Conservation (phyloP, 2,329 filamentous ascomycete species). For the Clarireedia sp. region DNA sequence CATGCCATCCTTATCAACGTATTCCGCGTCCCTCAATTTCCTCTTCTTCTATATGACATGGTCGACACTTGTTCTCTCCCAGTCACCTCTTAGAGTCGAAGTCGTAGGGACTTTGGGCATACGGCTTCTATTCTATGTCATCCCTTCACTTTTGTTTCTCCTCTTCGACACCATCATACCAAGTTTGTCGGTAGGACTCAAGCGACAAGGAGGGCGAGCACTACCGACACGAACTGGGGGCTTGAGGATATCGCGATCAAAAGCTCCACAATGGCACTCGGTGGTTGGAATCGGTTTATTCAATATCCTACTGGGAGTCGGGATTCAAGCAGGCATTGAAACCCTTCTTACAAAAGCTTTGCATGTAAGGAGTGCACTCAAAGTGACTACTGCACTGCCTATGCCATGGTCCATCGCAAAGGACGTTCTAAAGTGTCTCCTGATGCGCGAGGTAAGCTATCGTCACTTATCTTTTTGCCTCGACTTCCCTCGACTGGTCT, state of each 20-base stretch:
- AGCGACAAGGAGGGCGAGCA: slow-evolving; percentile 50
- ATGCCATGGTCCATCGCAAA: slow-evolving; percentile 54
- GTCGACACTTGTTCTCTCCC: slow-evolving; percentile 56
- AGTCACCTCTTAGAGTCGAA: slow-evolving; percentile 68
- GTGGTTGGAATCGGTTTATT: slow-evolving; percentile 45
- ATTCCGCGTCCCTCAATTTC: slow-evolving; percentile 72
- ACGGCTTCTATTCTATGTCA: slow-evolving; percentile 60
- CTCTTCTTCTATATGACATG: slow-evolving; percentile 88
- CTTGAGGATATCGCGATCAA: slow-evolving; percentile 30
- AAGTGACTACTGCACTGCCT: slow-evolving; percentile 50
- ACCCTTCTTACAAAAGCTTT: slow-evolving; percentile 44
- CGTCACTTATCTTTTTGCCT: not conserved
- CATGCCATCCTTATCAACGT: slow-evolving; percentile 54
- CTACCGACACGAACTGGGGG: slow-evolving; percentile 40
- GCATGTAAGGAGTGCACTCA: slow-evolving; percentile 45
- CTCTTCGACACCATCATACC: slow-evolving; percentile 65
- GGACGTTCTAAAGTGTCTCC: slow-evolving; percentile 43
- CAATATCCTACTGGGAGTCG: slow-evolving; percentile 47
- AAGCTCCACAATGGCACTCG: slow-evolving; percentile 35
- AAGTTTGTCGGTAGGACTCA: slow-evolving; percentile 59
- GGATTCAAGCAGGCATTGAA: slow-evolving; percentile 49
- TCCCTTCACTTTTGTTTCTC: slow-evolving; percentile 66
- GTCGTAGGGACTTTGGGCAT: slow-evolving; percentile 61
- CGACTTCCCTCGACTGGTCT: no score
- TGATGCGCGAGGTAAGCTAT: slow-evolving; percentile 46